Evolutionary conservation across 2,329 filamentous ascomycete genomes (phyloP), one percentile per base, ranked within the genome.

Genomic region (Aspergillus eucalypticola): DNA sequence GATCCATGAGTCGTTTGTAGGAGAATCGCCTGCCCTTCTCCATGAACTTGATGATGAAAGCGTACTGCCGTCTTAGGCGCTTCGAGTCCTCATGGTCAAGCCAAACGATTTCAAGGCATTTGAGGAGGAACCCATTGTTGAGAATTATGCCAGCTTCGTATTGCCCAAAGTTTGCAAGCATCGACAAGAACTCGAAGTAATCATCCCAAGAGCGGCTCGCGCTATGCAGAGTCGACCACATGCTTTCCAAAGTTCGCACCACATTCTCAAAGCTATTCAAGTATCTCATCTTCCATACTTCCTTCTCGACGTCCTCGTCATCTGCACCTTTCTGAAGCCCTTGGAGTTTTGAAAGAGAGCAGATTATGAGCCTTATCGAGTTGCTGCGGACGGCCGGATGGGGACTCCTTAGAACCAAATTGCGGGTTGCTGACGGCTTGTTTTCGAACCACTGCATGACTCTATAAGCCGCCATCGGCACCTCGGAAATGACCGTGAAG

Each of bases 171-270:
- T 78, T 80, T 13, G 86, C 86, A 69, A 93, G 88, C n/a, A 79
- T 79, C n/a, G 84, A 71, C 62, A 93, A 79, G n/a, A 90, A 82
- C 11, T 84, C 83, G 70, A 94, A 94, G 60, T 89, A 88, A 68
- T 94, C 90, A 44, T 88, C 85, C 91, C 91, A 95, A 3, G 89
- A 84, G 59, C 87, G 84, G 27, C 86, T 78, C 49, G 83, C 79
- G 2, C 79, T 74, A 61, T 90, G 86, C 59, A 92, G 86, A n/a
- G 76, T 79, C 3, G 82, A 77, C 84, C 86, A 91, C 3, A 91
- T 73, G 21, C 80, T 73, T 29, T 80, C 77, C 53, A 92, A 79
- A 21, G 86, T 76, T 17, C 69, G 66, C 42, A 87, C 66, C 27
- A 77, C 62, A 42, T 62, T 66, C 50, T 74, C 68, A 48, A 77